A percentile compares a stretch with the other conserved stretches of the same genome.
phyloP scores from a whole-genome alignment of 306 rosid species.

The Castanea mollissima region DNA sequence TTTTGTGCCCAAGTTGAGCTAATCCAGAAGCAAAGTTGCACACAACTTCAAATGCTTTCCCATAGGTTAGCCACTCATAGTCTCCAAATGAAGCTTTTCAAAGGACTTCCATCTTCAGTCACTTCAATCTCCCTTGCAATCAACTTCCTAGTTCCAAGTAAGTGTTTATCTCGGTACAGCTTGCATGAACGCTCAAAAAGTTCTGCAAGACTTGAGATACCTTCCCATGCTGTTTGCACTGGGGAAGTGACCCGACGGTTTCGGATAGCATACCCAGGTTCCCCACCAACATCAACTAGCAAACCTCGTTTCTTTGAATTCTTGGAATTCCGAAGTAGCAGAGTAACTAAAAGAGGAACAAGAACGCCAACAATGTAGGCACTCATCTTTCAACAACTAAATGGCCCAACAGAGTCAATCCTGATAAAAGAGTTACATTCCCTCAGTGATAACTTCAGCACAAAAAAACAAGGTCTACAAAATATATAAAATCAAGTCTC shows the following conservation, averaged over 20 bases:
- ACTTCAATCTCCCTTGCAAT: constrained; percentile 58
- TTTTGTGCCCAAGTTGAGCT: constrained; percentile 57
- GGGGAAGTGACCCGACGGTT: constrained; percentile 48
- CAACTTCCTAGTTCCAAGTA: constrained; percentile 81
- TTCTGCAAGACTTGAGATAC: constrained; percentile 73
- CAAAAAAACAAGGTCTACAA: background rate
- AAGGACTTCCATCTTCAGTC: constrained; percentile 58
- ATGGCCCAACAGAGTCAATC: constrained; percentile 13
- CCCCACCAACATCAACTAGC: constrained; percentile 63
- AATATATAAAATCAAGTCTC: background rate
- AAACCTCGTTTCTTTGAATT: constrained; percentile 59
- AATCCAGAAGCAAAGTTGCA: constrained; percentile 76
- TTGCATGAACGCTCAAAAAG: constrained; percentile 73
- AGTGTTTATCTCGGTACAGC: constrained; percentile 35
- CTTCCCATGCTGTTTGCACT: constrained; percentile 67
- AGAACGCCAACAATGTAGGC: constrained; percentile 57
- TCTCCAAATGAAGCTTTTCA: constrained; percentile 87
- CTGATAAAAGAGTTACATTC: constrained; percentile 17
- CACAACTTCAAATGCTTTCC: constrained; percentile 62
- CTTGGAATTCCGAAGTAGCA: constrained; percentile 50
- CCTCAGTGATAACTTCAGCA: background rate
- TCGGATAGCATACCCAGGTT: constrained; percentile 58
- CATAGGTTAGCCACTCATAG: constrained; percentile 75
- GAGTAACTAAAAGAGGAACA: constrained; percentile 60
- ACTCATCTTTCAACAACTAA: constrained; percentile 43